Percentiles rank a stretch among this genome's conserved stretches.
Evolutionary conservation across 306 rosid species (phyloP).

Genomic region (Castanea mollissima): DNA sequence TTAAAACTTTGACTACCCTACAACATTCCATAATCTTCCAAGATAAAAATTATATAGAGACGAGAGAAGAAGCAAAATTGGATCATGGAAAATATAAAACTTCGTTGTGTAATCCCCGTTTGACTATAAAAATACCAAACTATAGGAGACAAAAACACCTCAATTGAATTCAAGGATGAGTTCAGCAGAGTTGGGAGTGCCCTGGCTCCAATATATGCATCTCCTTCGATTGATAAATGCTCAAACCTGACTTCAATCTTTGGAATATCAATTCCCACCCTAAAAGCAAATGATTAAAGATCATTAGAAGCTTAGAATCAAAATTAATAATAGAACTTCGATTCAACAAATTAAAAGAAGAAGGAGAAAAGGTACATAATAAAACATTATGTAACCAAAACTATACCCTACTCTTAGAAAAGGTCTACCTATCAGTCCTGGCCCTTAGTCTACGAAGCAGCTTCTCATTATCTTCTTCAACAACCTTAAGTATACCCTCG

Average conservation of each 20-base stretch:
- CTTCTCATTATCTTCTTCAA: constrained; percentile 70
- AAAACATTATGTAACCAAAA: neutral
- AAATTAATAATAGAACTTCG: no score
- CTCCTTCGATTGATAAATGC: constrained; percentile 61
- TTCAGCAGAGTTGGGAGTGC: constrained; percentile 78
- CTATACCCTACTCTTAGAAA: neutral
- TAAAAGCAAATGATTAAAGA: constrained; percentile 13
- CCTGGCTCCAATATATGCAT: constrained; percentile 77
- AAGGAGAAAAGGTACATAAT: neutral
- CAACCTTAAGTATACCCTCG: constrained; percentile 44
- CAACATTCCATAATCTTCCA: no score
- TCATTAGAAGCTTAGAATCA: neutral
- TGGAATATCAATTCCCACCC: constrained; percentile 75
- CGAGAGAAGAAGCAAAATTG: no score
- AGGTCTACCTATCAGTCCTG: constrained; percentile 56
- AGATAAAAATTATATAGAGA: no score
- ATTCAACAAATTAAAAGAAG: neutral
- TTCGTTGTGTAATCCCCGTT: no score
- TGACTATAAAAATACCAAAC: no score
- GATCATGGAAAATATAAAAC: no score
- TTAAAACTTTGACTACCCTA: no score
- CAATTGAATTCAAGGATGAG: constrained; percentile 52
- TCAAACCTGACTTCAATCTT: constrained; percentile 79
- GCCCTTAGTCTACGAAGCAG: constrained; percentile 56
- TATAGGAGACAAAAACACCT: constrained; percentile 41